phyloP scores from a whole-genome alignment of 768 basidiomycete species.

The Amanita pallidorosea region DNA sequence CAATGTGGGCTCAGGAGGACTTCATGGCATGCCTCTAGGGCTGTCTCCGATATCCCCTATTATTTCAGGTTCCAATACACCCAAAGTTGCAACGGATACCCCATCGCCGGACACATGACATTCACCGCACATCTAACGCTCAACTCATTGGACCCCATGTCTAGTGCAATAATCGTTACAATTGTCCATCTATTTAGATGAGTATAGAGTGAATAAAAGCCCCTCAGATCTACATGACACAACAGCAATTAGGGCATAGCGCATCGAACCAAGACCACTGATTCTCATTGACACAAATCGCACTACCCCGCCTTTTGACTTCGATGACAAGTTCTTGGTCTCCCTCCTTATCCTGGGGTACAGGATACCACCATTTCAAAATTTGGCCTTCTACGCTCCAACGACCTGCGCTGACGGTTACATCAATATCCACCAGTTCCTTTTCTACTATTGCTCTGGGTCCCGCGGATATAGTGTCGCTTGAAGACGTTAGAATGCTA shows the following conservation, averaged over 20 bases:
- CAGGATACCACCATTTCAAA: constrained; percentile 45
- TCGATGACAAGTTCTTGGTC: constrained; percentile 24
- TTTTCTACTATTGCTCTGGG: constrained; percentile 9
- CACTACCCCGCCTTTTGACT: constrained; percentile 20
- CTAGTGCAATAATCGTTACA: neutral
- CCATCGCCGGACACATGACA: neutral
- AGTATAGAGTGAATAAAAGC: neutral
- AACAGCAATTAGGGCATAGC: neutral
- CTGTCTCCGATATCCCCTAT: constrained; percentile 29
- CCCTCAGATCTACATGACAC: neutral
- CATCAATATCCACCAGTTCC: constrained; percentile 32
- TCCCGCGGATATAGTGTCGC: constrained; percentile 9
- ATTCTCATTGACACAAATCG: constrained; percentile 7
- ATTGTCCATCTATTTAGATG: neutral
- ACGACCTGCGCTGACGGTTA: constrained; percentile 30
- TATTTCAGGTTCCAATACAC: constrained; percentile 7
- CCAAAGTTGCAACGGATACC: neutral
- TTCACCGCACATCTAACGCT: neutral
- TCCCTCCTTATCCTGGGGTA: constrained; percentile 20
- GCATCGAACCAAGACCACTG: neutral
- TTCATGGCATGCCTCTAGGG: constrained; percentile 47
- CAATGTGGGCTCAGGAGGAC: constrained; percentile 55
- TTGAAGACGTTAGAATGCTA: constrained; percentile 3
- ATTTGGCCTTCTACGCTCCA: constrained; percentile 37
- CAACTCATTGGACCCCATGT: neutral